These are phyloP conservation scores for Haematococcus lacustris DNA, from an alignment of 139 green algal genomes.

Conservation along the genomic window DNA sequence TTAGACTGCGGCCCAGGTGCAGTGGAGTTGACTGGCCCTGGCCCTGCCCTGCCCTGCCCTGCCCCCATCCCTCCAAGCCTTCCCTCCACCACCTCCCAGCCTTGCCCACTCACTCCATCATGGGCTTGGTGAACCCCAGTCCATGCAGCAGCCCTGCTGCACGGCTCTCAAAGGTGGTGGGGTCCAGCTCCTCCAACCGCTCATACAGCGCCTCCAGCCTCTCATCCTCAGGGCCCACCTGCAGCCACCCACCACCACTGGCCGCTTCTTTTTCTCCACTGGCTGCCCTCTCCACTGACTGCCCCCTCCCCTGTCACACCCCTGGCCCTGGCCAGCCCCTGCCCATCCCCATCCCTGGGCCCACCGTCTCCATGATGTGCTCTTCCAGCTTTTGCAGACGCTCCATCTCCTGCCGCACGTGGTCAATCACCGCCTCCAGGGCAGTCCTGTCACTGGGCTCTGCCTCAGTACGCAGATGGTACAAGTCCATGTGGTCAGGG, in stretches of 20 bases:
- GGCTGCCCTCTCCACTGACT: no score
- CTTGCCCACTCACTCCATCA: constrained; percentile 17
- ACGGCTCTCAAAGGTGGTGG: constrained; percentile 47
- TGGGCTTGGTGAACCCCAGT: constrained; percentile 57
- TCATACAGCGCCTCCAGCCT: constrained; percentile 49
- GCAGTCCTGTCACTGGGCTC: constrained; percentile 73
- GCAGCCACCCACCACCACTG: no score
- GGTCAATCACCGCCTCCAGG: constrained; percentile 58
- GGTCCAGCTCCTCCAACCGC: constrained; percentile 61
- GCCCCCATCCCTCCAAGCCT: no score
- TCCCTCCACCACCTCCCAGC: no score
- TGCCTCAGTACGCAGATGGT: constrained; percentile 83
- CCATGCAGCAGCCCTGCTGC: constrained; percentile 66
- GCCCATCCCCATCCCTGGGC: no score
- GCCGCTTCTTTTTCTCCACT: no score
- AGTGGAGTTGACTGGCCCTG: no score
- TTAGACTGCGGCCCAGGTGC: no score
- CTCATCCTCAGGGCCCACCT: constrained; percentile 51
- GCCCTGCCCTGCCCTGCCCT: no score
- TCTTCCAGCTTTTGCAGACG: constrained; percentile 43
- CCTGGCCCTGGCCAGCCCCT: no score
- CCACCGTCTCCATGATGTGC: constrained; percentile 33
- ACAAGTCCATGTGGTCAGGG: constrained; percentile 91
- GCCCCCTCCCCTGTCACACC: no score
- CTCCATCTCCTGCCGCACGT: constrained; percentile 32